phyloP scores from a whole-genome alignment of 164 flowering plant species.

The Vitis rupestris region DNA sequence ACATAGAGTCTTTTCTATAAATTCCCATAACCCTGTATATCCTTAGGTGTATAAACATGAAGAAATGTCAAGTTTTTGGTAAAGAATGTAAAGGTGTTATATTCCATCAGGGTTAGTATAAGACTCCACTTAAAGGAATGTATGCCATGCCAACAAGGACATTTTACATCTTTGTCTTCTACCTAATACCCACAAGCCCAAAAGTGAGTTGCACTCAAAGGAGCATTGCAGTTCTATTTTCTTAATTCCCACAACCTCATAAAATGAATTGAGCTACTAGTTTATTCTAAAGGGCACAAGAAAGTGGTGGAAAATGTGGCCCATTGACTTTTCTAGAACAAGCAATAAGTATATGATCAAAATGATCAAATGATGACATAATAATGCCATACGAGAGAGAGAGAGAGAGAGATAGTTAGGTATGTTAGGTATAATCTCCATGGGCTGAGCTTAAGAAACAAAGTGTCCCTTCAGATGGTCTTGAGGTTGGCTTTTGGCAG shows the following conservation, averaged over 20 bases:
- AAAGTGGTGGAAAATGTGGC: too few species aligned
- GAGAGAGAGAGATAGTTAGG: constrained; percentile 11
- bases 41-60: neutral
- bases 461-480: constrained; percentile 20
- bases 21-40: neutral
- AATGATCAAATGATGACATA: too few species aligned
- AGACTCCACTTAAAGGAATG: constrained; percentile 23
- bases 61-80: neutral
- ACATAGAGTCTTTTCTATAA: neutral
- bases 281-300: too few species aligned
- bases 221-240: neutral
- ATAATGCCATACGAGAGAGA: too few species aligned
- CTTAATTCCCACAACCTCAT: too few species aligned
- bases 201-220: constrained; percentile 34
- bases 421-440: constrained; percentile 22
- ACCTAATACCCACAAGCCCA: constrained; percentile 32
- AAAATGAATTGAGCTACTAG: too few species aligned
- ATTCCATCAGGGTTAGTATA: constrained; percentile 36
- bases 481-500: constrained; percentile 22
- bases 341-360: too few species aligned
- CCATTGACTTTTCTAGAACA: too few species aligned
- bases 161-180: constrained; percentile 29
- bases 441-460: constrained; percentile 22
- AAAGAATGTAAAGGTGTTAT: constrained; percentile 24
- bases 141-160: constrained; percentile 17